A percentile compares a stretch with the other conserved stretches of the same genome.
These are phyloP conservation scores for Fusarium incarnatum DNA, from an alignment of 2,329 filamentous ascomycete species.

Conservation along the genomic window DNA sequence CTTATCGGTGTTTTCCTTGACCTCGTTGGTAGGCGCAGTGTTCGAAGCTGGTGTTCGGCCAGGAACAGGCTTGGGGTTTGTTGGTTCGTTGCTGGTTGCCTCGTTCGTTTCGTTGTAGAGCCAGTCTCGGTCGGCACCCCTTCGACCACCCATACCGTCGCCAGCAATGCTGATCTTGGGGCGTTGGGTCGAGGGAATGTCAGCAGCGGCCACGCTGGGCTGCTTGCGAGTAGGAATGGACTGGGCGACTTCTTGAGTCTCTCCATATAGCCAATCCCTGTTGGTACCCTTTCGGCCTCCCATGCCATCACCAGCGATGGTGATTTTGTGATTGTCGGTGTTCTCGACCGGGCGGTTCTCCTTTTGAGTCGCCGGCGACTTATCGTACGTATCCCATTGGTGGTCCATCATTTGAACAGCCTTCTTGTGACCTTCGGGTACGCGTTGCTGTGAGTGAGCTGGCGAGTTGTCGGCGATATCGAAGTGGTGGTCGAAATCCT, in stretches of 20 bases:
- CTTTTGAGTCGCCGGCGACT: slow-evolving; percentile 65
- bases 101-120: slow-evolving; percentile 64
- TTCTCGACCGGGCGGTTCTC: slow-evolving; percentile 63
- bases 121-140: slow-evolving; percentile 66
- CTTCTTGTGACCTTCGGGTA: slow-evolving; percentile 72
- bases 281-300: slow-evolving; percentile 68
- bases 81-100: slow-evolving; percentile 5
- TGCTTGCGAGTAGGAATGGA: slow-evolving; percentile 36
- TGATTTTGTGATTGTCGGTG: slow-evolving; percentile 53
- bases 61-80: slow-evolving; percentile 46
- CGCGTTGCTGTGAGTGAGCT: slow-evolving; percentile 56
- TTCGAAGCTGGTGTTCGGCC: slow-evolving; percentile 50
- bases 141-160: slow-evolving; percentile 73
- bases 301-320: slow-evolving; percentile 74
- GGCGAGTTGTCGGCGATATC: slow-evolving; percentile 77
- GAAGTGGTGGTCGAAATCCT: slow-evolving; percentile 84
- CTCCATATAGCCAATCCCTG: slow-evolving; percentile 67
- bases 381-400: slow-evolving; percentile 68
- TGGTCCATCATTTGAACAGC: slow-evolving; percentile 79
- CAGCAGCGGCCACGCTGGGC: slow-evolving; percentile 23
- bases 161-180: slow-evolving; percentile 60
- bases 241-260: slow-evolving; percentile 47
- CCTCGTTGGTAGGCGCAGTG: slow-evolving; percentile 5
- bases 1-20: slow-evolving; percentile 32
- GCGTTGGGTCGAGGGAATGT: slow-evolving; percentile 31